phyloP scores from a whole-genome alignment of 192 early-diverging fungal genomes.

The Haplosporangium gracile region DNA sequence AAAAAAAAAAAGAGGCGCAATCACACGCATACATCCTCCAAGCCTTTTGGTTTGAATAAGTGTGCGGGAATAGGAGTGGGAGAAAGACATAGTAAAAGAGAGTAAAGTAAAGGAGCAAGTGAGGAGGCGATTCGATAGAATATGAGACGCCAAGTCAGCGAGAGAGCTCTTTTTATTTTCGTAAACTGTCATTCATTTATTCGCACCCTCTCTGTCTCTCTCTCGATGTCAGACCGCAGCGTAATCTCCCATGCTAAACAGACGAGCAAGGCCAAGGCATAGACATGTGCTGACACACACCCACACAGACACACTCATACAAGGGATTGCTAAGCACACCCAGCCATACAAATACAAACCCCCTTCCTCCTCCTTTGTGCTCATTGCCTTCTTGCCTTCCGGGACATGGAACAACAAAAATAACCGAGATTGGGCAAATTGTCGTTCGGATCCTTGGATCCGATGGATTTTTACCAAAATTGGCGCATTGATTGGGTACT shows the following conservation, averaged over 20 bases:
- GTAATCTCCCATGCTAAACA: not conserved
- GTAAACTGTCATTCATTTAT: not conserved
- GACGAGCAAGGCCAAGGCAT: not conserved
- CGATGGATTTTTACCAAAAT: not conserved
- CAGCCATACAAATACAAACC: not conserved
- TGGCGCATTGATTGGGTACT: not conserved
- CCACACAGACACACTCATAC: not conserved
- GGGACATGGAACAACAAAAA: slow-evolving; percentile 3
- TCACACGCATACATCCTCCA: not conserved
- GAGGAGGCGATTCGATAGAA: not conserved
- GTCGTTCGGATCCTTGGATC: not conserved
- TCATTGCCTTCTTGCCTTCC: not conserved
- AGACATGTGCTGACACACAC: not conserved
- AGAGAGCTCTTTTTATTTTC: not conserved
- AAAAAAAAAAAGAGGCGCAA: not conserved
- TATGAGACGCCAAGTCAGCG: not conserved
- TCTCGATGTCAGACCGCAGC: not conserved
- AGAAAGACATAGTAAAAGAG: not conserved
- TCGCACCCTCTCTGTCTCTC: not conserved
- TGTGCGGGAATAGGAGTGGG: not conserved
- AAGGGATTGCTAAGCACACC: not conserved
- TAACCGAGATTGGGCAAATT: slow-evolving; percentile 4
- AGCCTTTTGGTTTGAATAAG: not conserved
- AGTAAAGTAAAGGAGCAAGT: not conserved
- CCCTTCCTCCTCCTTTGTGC: not conserved